Conservation (phyloP, 345 rosid species). For the Dipteronia dyeriana region DNA sequence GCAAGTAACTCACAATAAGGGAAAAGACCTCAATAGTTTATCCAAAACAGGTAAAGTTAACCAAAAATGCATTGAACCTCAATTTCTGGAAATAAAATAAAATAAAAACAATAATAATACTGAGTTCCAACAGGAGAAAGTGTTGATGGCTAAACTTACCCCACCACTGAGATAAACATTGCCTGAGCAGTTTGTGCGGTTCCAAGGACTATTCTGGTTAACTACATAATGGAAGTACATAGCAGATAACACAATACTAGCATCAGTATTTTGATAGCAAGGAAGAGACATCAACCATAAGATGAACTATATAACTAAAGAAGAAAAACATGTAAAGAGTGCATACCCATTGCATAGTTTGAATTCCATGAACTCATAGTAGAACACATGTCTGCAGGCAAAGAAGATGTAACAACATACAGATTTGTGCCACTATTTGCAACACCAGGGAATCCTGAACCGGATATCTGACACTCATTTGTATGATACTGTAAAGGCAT, state of each 20-base stretch:
- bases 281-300: slow-evolving; percentile 15
- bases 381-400: slow-evolving; percentile 17
- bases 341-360: slow-evolving; percentile 37
- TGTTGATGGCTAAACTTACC: slow-evolving; percentile 38
- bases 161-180: slow-evolving; percentile 23
- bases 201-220: slow-evolving; percentile 25
- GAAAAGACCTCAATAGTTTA: not conserved
- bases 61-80: not conserved
- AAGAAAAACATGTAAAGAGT: slow-evolving; percentile 14
- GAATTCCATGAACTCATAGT: slow-evolving; percentile 28
- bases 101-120: not conserved
- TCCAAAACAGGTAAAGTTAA: not conserved
- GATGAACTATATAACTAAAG: slow-evolving; percentile 14
- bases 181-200: slow-evolving; percentile 15
- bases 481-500: slow-evolving; percentile 89
- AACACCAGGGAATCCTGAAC: slow-evolving; percentile 41
- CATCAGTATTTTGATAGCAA: slow-evolving; percentile 7
- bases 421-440: slow-evolving; percentile 35
- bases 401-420: slow-evolving; percentile 31
- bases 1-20: not conserved
- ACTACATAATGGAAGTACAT: slow-evolving; percentile 32
- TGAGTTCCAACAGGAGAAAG: slow-evolving; percentile 2
- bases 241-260: slow-evolving; percentile 14
- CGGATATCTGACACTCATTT: slow-evolving; percentile 82
- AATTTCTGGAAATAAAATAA: not conserved